A percentile compares a stretch with the other conserved stretches of the same genome.
Conservation (phyloP, 805 yeast species). For the Ogataea trehaloabstinens region DNA sequence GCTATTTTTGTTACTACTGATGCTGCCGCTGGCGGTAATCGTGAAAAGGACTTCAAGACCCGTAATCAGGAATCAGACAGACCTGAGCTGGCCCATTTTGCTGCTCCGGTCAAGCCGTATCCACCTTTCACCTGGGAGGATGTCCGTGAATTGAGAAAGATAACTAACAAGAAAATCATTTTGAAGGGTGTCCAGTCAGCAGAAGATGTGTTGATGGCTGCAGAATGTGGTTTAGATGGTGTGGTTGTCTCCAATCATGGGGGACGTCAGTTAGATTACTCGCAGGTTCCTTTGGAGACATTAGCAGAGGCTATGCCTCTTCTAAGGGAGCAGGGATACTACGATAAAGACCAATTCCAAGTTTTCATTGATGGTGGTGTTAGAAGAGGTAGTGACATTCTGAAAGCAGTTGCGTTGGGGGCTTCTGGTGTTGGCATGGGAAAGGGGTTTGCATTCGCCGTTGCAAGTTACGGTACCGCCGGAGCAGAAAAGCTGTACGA, state of each 20-base stretch:
- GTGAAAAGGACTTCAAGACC: constrained; percentile 78
- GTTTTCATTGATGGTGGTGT: constrained; percentile 37
- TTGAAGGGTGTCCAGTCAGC: constrained; percentile 61
- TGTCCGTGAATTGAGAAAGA: constrained; percentile 54
- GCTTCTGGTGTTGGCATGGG: constrained; percentile 39
- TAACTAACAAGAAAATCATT: constrained; percentile 42
- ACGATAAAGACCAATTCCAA: constrained; percentile 28
- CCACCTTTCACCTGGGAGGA: constrained; percentile 51
- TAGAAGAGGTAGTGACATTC: constrained; percentile 35
- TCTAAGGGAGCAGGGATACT: constrained; percentile 29
- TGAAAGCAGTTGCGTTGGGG: constrained; percentile 36
- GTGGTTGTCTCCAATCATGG: constrained; percentile 68
- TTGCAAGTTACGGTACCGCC: constrained; percentile 16
- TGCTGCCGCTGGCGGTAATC: constrained; percentile 78
- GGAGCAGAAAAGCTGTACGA: constrained; percentile 53
- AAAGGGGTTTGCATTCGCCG: constrained; percentile 20
- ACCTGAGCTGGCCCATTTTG: constrained; percentile 29
- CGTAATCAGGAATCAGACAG: constrained; percentile 42
- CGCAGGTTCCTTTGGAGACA: constrained; percentile 56
- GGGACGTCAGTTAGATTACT: constrained; percentile 64
- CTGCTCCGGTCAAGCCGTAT: not conserved
- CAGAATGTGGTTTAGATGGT: constrained; percentile 55
- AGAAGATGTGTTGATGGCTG: constrained; percentile 57
- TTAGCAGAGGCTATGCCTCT: constrained; percentile 49
- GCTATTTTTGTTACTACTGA: constrained; percentile 81